These are phyloP conservation scores for Alnus glutinosa DNA, from an alignment of 306 rosid species.

Conservation along the genomic window DNA sequence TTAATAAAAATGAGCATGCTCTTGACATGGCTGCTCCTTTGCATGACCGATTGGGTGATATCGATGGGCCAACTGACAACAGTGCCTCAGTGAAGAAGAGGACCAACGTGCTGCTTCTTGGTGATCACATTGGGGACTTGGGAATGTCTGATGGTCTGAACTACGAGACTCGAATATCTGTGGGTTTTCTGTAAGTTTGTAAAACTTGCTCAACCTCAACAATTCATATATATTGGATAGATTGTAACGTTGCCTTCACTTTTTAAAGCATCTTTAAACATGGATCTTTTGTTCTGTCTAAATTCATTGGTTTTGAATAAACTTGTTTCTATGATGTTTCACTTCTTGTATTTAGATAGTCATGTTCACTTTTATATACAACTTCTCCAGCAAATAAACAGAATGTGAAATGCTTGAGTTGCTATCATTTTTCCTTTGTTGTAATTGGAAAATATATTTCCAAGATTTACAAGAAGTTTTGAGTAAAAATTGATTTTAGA, in stretches of 20 bases:
- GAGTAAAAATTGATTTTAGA: background rate
- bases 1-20: conserved; percentile 92
- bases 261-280: background rate
- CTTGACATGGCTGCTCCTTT: conserved; percentile 92
- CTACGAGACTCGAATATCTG: conserved; percentile 75
- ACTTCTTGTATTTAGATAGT: background rate
- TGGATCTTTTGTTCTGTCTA: background rate
- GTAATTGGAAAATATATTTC: background rate
- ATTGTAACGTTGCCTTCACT: background rate
- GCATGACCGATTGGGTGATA: conserved; percentile 68
- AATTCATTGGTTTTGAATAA: background rate
- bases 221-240: background rate
- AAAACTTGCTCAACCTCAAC: conserved; percentile 15
- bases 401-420: background rate
- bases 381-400: background rate
- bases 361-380: background rate
- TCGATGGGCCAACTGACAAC: conserved; percentile 46
- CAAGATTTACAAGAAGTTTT: background rate
- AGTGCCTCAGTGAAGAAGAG: conserved; percentile 64
- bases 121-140: conserved; percentile 91
- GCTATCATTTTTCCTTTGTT: background rate
- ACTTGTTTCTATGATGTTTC: background rate
- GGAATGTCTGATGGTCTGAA: conserved; percentile 93
- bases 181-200: conserved; percentile 81
- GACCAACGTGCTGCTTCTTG: conserved; percentile 89